Conservation (phyloP, 768 basidiomycete genomes). For the Amanita phalloides region DNA sequence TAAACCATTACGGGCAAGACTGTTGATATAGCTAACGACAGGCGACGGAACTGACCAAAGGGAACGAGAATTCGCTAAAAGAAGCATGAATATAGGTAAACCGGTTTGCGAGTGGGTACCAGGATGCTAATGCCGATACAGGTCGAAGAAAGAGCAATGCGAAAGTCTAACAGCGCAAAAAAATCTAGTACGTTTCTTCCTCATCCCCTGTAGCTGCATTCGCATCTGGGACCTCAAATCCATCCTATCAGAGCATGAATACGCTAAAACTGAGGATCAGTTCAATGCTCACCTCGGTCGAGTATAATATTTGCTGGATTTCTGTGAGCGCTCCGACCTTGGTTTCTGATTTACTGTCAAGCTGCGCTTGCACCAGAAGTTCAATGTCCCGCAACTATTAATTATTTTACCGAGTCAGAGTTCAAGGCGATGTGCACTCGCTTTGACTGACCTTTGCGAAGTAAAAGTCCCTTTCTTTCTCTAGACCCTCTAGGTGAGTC, state of each 20-base stretch:
- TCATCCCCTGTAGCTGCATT: conserved; percentile 43
- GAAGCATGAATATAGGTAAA: background rate
- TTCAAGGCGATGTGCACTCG: background rate
- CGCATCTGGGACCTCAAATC: conserved; percentile 82
- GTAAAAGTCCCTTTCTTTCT: conserved; percentile 98
- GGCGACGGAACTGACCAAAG: background rate
- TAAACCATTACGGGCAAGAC: background rate
- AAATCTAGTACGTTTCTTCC: conserved; percentile 62
- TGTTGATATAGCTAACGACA: background rate
- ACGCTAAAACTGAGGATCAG: conserved; percentile 1
- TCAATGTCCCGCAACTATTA: conserved; percentile 89
- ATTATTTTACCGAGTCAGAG: background rate
- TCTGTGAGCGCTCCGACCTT: conserved; percentile 52
- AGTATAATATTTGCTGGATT: conserved; percentile 90
- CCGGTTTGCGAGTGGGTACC: background rate
- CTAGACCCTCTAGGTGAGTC: conserved; percentile 75
- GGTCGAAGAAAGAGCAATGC: background rate
- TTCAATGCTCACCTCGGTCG: conserved; percentile 66
- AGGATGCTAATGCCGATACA: conserved; percentile 9
- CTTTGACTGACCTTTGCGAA: conserved; percentile 74
- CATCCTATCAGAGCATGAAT: conserved; percentile 46
- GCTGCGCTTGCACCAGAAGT: conserved; percentile 77
- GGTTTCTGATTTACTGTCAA: conserved; percentile 48
- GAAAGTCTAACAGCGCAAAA: background rate
- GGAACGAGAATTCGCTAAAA: background rate